A percentile compares a stretch with the other conserved stretches of the same genome.
Conservation (phyloP, 192 early-diverging fungal species). For the Umbelopsis vinacea region DNA sequence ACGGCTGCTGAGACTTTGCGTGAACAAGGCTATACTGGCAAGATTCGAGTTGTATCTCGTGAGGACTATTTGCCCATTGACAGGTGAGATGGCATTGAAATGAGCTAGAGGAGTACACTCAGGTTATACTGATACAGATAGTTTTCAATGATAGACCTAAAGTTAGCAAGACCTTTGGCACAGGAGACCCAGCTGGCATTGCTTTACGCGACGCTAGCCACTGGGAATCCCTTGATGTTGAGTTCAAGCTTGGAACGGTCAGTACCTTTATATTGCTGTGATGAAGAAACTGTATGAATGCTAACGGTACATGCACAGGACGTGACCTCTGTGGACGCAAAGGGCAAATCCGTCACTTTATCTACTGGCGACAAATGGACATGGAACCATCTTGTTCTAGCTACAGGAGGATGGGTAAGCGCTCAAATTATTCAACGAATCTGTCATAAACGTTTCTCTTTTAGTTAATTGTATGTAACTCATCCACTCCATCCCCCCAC, state of each 20-base stretch:
- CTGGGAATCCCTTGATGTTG: constrained; percentile 49
- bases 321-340: constrained; percentile 39
- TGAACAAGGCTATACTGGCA: constrained; percentile 48
- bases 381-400: constrained; percentile 54
- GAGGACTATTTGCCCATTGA: constrained; percentile 63
- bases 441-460: no score
- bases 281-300: no score
- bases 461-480: no score
- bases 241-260: constrained; percentile 50
- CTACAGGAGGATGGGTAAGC: constrained; percentile 58
- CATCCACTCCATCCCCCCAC: no score
- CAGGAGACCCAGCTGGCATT: constrained; percentile 40
- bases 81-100: constrained; percentile 28
- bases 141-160: constrained; percentile 45
- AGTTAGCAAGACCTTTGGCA: constrained; percentile 54
- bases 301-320: background rate
- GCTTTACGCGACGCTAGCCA: constrained; percentile 44
- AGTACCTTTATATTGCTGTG: background rate
- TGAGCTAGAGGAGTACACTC: background rate
- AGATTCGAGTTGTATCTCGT: constrained; percentile 46
- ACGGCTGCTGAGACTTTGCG: constrained; percentile 50
- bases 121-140: background rate
- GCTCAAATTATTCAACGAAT: no score
- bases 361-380: constrained; percentile 34
- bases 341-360: constrained; percentile 46